Evolutionary conservation across 139 green algal genomes (phyloP).

Genomic region (Volvox reticuliferus): DNA sequence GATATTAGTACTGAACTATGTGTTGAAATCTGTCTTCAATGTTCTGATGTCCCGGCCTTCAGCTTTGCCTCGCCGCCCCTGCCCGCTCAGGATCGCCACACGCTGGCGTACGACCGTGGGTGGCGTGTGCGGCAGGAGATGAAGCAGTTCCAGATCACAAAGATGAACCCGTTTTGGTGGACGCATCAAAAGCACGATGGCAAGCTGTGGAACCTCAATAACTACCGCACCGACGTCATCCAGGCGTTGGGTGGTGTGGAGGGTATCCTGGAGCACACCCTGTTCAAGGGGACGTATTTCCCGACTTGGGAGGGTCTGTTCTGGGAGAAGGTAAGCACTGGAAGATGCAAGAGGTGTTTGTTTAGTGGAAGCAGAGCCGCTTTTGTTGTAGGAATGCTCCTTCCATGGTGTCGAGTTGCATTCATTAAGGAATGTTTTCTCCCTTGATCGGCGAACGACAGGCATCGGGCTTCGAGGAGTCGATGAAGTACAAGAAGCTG

Average conservation of each 20-base stretch:
- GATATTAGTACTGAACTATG: no score
- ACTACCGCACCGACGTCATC: slow-evolving; percentile 98
- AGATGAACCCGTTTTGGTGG: slow-evolving; percentile 99
- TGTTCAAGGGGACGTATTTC: slow-evolving; percentile 99
- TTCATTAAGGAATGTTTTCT: no score
- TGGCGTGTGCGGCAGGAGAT: slow-evolving; percentile 98
- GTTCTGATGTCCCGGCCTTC: background rate
- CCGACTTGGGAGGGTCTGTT: slow-evolving; percentile 99
- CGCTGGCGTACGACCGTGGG: slow-evolving; percentile 98
- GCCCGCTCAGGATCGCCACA: slow-evolving; percentile 90
- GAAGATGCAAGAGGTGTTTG: no score
- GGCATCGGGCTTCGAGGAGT: slow-evolving; percentile 88
- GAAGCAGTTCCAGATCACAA: slow-evolving; percentile 92
- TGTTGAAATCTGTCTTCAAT: no score
- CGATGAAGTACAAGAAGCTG: slow-evolving; percentile 99
- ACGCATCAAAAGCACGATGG: slow-evolving; percentile 99
- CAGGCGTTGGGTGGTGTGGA: slow-evolving; percentile 98
- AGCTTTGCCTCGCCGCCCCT: background rate
- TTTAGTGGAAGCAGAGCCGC: no score
- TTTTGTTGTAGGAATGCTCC: no score
- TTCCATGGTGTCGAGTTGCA: no score
- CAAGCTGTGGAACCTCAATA: slow-evolving; percentile 99
- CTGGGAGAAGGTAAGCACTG: slow-evolving; percentile 93
- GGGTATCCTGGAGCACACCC: slow-evolving; percentile 99
- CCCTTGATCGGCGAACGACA: background rate